Evolutionary conservation across 768 basidiomycete genomes (phyloP).

Genomic region (Phanerochaete sordida): DNA sequence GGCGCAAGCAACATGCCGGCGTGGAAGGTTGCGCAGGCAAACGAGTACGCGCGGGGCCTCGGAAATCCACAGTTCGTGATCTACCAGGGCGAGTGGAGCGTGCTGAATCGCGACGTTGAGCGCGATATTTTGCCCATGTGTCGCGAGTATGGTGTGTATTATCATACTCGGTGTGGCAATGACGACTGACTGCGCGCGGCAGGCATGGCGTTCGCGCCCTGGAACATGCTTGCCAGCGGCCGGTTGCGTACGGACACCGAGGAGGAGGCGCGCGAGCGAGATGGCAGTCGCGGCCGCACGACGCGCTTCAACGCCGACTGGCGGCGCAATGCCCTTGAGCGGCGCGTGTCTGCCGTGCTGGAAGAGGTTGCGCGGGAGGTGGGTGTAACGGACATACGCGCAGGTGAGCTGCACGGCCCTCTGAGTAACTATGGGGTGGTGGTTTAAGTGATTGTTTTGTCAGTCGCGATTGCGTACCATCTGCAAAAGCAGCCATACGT

Average conservation of each 20-base stretch:
- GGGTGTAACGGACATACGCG: not conserved
- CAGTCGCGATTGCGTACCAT: slow-evolving; percentile 19
- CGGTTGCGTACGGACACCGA: slow-evolving; percentile 33
- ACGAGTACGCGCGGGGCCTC: slow-evolving; percentile 36
- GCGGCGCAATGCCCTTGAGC: slow-evolving; percentile 42
- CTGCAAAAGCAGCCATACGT: slow-evolving; percentile 47
- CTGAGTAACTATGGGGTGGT: no score
- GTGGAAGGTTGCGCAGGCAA: slow-evolving; percentile 33
- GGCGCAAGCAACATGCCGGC: slow-evolving; percentile 27
- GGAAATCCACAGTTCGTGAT: slow-evolving; percentile 35
- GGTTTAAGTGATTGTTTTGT: not conserved
- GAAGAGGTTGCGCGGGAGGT: slow-evolving; percentile 15
- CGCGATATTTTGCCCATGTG: slow-evolving; percentile 38
- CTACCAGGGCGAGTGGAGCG: slow-evolving; percentile 35
- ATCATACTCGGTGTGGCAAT: slow-evolving; percentile 12
- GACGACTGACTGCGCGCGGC: not conserved
- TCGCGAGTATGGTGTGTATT: slow-evolving; percentile 18
- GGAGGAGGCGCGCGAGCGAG: slow-evolving; percentile 22
- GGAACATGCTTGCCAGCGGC: slow-evolving; percentile 34
- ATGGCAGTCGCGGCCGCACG: slow-evolving; percentile 30
- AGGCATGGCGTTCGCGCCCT: slow-evolving; percentile 35
- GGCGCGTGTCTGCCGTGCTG: slow-evolving; percentile 43
- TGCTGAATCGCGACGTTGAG: slow-evolving; percentile 35
- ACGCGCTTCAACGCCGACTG: slow-evolving; percentile 38
- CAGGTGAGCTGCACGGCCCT: not conserved